Evolutionary conservation across 257 asterid genomes (phyloP).

Genomic region (Vinca minor): DNA sequence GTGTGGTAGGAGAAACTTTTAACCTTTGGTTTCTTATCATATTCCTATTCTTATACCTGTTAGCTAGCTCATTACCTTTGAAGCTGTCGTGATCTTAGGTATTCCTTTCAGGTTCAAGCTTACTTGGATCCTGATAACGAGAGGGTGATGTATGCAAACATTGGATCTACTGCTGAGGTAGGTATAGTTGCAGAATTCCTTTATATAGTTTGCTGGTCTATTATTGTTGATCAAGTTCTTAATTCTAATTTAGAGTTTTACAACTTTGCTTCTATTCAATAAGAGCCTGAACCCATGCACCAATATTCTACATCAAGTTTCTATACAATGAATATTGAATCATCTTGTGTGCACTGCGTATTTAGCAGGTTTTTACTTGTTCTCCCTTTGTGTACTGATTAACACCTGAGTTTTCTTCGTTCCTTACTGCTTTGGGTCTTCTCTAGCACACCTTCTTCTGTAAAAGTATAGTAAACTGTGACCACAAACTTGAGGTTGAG

Average conservation of each 20-base stretch:
- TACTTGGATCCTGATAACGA: constrained; percentile 44
- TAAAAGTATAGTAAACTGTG: background rate
- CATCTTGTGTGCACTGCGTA: background rate
- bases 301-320: background rate
- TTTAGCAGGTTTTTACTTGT: background rate
- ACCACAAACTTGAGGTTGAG: background rate
- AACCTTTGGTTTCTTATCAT: constrained; percentile 11
- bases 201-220: background rate
- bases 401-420: background rate
- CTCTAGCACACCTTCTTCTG: background rate
- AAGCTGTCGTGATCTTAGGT: constrained; percentile 14
- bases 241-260: background rate
- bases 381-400: background rate
- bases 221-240: background rate
- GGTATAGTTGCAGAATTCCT: constrained; percentile 10
- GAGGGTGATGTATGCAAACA: constrained; percentile 49
- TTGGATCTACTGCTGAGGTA: constrained; percentile 98
- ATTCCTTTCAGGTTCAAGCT: constrained; percentile 58
- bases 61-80: constrained; percentile 12
- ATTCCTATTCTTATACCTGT: constrained; percentile 7
- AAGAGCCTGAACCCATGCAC: background rate
- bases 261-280: background rate
- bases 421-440: background rate
- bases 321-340: background rate
- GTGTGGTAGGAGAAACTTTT: constrained; percentile 57